Conservation (phyloP, 257 asterid species). For the Scutellaria baicalensis region DNA sequence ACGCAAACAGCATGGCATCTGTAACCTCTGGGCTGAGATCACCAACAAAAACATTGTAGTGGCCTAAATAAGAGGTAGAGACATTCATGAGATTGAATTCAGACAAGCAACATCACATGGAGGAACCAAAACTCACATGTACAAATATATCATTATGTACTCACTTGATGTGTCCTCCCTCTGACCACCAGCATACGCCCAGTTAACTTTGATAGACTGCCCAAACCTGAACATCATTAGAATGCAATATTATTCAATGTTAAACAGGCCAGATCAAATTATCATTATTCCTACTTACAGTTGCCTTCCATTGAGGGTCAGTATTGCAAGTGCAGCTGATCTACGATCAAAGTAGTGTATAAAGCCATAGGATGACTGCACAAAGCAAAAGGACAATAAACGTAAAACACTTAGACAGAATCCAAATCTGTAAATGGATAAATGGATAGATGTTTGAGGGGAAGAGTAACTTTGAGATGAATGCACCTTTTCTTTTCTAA, state of each 20-base stretch:
- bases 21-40: constrained; percentile 94
- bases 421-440: neutral
- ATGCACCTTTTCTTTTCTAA: constrained; percentile 78
- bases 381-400: constrained; percentile 8
- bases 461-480: neutral
- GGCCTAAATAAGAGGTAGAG: constrained; percentile 43
- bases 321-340: constrained; percentile 52
- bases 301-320: constrained; percentile 54
- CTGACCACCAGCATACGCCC: constrained; percentile 92
- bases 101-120: neutral
- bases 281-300: constrained; percentile 43
- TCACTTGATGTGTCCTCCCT: constrained; percentile 92
- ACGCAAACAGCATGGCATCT: constrained; percentile 80
- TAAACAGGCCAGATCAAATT: neutral
- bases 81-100: constrained; percentile 1
- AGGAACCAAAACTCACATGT: constrained; percentile 6
- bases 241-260: neutral
- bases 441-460: neutral
- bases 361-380: constrained; percentile 70
- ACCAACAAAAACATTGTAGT: constrained; percentile 85
- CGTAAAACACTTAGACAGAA: constrained; percentile 8
- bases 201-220: constrained; percentile 90
- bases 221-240: constrained; percentile 62
- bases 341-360: constrained; percentile 57
- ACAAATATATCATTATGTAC: constrained; percentile 17